Percentiles rank a stretch among this genome's conserved stretches.
These are phyloP conservation scores for Colletotrichum sp. DNA, from an alignment of 2,329 filamentous ascomycete genomes.

Conservation along the genomic window DNA sequence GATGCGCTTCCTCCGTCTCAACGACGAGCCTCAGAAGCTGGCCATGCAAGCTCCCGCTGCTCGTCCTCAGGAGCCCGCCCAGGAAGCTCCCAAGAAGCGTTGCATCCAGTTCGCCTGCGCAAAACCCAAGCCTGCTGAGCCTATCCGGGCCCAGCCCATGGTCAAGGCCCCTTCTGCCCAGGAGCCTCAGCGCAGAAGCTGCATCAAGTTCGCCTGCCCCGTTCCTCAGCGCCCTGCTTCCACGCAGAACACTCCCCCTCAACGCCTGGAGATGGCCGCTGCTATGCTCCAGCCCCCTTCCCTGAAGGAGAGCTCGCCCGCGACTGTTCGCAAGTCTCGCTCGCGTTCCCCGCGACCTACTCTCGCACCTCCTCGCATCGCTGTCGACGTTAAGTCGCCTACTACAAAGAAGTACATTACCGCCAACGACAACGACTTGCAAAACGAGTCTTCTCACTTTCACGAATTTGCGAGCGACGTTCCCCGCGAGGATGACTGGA, in stretches of 20 bases:
- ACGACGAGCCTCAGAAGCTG: constrained; percentile 27
- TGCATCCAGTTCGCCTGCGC: constrained; percentile 93
- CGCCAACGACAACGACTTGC: constrained; percentile 54
- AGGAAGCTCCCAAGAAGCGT: constrained; percentile 66
- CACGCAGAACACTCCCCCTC: constrained; percentile 43
- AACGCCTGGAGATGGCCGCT: constrained; percentile 17
- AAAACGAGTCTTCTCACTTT: constrained; percentile 69
- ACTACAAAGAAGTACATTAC: constrained; percentile 54
- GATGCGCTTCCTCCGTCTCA: constrained; percentile 50
- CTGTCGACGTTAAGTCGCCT: constrained; percentile 41
- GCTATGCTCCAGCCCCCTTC: neutral
- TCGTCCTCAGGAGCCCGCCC: constrained; percentile 55
- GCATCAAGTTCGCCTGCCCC: constrained; percentile 79
- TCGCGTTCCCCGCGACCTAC: constrained; percentile 24
- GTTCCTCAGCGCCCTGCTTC: constrained; percentile 49
- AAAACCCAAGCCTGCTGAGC: constrained; percentile 45
- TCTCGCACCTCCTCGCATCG: constrained; percentile 38
- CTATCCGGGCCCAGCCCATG: constrained; percentile 32
- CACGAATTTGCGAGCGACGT: constrained; percentile 91
- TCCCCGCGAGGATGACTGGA: constrained; percentile 89
- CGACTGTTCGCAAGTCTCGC: constrained; percentile 31
- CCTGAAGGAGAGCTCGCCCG: constrained; percentile 8
- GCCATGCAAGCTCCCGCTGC: constrained; percentile 61
- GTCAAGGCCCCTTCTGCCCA: constrained; percentile 37
- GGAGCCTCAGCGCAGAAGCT: constrained; percentile 57